Conservation (phyloP, 2,329 filamentous ascomycete species). For the Diaporthe batatas region DNA sequence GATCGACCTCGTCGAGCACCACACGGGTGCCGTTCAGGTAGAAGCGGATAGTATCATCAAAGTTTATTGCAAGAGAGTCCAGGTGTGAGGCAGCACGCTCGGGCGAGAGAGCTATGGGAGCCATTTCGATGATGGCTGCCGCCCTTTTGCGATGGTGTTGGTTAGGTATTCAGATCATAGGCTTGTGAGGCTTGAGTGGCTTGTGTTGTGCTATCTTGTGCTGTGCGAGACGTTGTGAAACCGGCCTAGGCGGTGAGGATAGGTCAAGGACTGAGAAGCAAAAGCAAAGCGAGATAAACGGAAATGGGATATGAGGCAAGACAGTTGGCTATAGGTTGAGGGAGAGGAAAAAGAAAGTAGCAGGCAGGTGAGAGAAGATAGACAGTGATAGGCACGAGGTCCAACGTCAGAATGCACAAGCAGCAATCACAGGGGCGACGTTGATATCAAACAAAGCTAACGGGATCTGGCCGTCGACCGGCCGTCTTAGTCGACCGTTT, state of each 20-base stretch:
- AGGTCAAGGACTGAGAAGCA: background rate
- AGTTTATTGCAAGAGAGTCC: conserved; percentile 76
- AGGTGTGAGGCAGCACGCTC: conserved; percentile 55
- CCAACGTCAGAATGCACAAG: conserved; percentile 20
- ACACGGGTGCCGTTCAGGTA: conserved; percentile 96
- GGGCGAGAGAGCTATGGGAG: conserved; percentile 68
- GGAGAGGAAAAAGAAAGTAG: conserved; percentile 1
- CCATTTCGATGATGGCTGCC: conserved; percentile 57
- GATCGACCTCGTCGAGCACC: conserved; percentile 86
- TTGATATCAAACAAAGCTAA: conserved; percentile 42
- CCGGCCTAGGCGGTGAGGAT: background rate
- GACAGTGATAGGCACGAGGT: background rate
- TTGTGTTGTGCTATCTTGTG: background rate
- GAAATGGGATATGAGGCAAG: background rate
- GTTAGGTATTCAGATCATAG: conserved; percentile 11
- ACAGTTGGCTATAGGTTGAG: conserved; percentile 2
- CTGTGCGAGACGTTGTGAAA: conserved; percentile 8
- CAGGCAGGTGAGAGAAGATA: background rate
- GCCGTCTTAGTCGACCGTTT: conserved; percentile 23
- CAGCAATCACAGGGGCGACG: conserved; percentile 3
- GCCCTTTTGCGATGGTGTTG: conserved; percentile 14
- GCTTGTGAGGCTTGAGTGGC: background rate
- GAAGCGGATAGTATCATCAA: conserved; percentile 90
- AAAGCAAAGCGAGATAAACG: background rate
- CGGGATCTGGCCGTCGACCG: conserved; percentile 35